phyloP scores from a whole-genome alignment of 352 stramenopile genomes.

The Globisporangium cystogenes region DNA sequence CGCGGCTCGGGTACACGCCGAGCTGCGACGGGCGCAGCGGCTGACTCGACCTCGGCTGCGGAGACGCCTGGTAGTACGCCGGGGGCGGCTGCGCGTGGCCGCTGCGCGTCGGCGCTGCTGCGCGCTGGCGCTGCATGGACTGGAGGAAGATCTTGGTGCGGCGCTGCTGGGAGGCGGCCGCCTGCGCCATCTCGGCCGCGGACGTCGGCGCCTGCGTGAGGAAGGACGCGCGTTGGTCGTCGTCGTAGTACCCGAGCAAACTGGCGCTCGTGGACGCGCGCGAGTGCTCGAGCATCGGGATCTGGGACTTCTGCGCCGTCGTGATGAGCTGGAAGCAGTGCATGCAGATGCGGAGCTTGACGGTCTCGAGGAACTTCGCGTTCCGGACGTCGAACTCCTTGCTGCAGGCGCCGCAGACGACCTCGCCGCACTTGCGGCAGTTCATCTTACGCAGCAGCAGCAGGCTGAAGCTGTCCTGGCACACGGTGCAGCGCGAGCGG shows the following conservation, averaged over 20 bases:
- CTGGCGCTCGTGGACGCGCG: conserved; percentile 53
- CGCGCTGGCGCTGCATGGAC: conserved; percentile 41
- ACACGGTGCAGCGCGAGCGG: conserved; percentile 63
- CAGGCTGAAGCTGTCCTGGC: conserved; percentile 79
- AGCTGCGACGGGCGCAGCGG: conserved; percentile 25
- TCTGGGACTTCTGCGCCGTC: conserved; percentile 43
- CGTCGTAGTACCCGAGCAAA: conserved; percentile 63
- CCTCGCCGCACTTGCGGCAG: conserved; percentile 84
- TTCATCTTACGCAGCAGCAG: conserved; percentile 79
- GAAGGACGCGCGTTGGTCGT: conserved; percentile 51
- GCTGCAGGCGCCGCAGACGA: conserved; percentile 81
- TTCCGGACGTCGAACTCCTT: conserved; percentile 73
- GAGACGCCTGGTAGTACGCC: conserved; percentile 20
- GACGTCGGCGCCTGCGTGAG: conserved; percentile 37
- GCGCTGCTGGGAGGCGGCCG: conserved; percentile 13
- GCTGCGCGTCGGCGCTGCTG: conserved; percentile 14
- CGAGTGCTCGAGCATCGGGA: conserved; percentile 39
- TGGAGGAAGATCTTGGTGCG: conserved; percentile 67
- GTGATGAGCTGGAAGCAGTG: conserved; percentile 81
- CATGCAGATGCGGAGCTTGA: conserved; percentile 83
- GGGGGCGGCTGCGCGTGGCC: conserved; percentile 8
- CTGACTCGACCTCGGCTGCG: conserved; percentile 20
- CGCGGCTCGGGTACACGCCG: conserved; percentile 28
- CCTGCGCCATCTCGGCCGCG: conserved; percentile 10
- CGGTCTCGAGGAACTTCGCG: conserved; percentile 51